Base-by-base conservation (phyloP, 768 basidiomycete species). In the Clitopilus passeckerianus region DNA sequence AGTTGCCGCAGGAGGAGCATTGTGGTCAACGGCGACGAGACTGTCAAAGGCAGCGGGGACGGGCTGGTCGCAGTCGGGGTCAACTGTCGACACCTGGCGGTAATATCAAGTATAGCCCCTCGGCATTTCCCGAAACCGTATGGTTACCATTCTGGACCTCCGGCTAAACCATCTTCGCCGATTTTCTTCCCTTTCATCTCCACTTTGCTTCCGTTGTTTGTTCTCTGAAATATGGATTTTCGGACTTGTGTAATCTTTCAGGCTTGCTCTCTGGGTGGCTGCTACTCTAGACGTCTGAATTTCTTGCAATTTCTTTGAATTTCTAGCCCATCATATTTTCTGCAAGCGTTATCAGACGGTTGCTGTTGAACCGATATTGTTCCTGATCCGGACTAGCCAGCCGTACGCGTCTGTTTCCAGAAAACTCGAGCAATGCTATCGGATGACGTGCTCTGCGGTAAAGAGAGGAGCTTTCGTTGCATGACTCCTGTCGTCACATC, bases 1-100 rank as follows among this genome's bases (percentile, higher is more conserved):
- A 54, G 52, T 34, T 52, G 53, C 16, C 58, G 58, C 10, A 59
- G 34, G 52, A 59, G 58, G 50, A 59, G 52, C 52, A 23, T 59
- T 27, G 46, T 50, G 46, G 46, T 50, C 46, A 50, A 50, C 46
- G 46, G n/a, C 46, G 46, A 50, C 46, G 46, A 50, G 46, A 50
- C 46, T 50, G 46, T 7, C 46, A 50, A 50, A 50, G 46, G 46
- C 46, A 50, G 46, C 46, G 46, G 46, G 46, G 46, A 50, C 46
- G 46, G 46, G 22, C 37, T 41, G 37, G 37, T 41, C 37, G 37
- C 37, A 50, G 46, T 50, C 46, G 46, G 12, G 46, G 46, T 50
- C 46, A 50, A 50, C 46, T 16, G 46, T 50, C 46, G 46, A n/a
- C 46, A 50, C 46, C 46, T 50, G 46, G 37, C 37, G 37, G 46